Evolutionary conservation across 176 grass and related monocot genomes (phyloP), one percentile per base, ranked within the genome.

Genomic region (Pharus latifolius): DNA sequence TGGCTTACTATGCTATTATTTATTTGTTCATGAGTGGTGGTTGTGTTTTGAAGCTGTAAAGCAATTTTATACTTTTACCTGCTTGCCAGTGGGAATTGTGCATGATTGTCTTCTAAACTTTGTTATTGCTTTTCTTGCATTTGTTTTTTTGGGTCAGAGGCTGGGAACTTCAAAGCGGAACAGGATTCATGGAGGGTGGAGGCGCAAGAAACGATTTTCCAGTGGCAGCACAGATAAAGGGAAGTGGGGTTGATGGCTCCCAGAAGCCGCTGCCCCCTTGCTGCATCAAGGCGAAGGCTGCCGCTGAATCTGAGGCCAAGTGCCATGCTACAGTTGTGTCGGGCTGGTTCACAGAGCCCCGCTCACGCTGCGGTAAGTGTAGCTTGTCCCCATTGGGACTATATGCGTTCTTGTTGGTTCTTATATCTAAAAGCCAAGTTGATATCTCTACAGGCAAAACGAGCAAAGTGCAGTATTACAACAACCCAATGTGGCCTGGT

Each of bases 401-500:
- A n/a, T 6, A 38, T 56, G 3, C 12, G 9, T 28, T 8, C 6
- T 49, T 4, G 41, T 9, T 67, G 12, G 7, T 44, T 76, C 42
- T 72, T 14, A 53, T 81, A 57, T 37, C 26, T 53, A 26, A 50
- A 28, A 51, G 35, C 63, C 26, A 6, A 61, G 8, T 42, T 46
- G 35, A 13, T 73, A 18, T 19, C 35, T 71, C 34, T 82, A 33
- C 80, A 96, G 93, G 74, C 50, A 89, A 89, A 80, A 72, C 49
- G 44, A 65, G 73, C 69, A 89, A 89, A 70, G 76, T 60, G 20
- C 69, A 86, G 73, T 96, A 89, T 63, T 96, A 84, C 83, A 96
- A 96, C 48, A 96, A 96, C 32, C 93, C 93, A 23, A 96, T 92
- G 93, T 96, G 93, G 88, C 88, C 93, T 63, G 93, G 88, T 92